Evolutionary conservation across 106 monocot species (phyloP), one percentile per base, ranked within the genome.

Genomic region (Cymbidium sinense): DNA sequence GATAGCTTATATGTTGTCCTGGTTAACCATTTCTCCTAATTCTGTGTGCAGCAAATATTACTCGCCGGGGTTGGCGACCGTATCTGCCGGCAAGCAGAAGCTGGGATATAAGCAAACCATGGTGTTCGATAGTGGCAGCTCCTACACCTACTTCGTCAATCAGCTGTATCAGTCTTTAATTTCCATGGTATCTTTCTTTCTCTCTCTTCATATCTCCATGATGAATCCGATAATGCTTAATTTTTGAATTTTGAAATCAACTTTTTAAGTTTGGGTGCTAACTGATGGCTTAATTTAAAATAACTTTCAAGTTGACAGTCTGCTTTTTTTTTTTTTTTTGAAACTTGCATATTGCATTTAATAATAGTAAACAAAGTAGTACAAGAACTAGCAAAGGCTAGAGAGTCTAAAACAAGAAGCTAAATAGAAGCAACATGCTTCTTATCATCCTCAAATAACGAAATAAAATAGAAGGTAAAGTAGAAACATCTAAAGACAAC

Each of bases 71-170:
- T 79, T 79, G 31, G 98, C 87, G 23, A 86, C 34, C 44, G 76
- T 98, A 47, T 85, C 78, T 80, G 81, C 79, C 39, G 92, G 88
- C 0, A 81, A 76, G 73, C 82, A 83, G 34, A 50, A 78, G 18
- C 76, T 91, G 65, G 62, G 83, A 0, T 65, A 79, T 4, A 89
- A 77, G 70, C 78, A 84, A 30, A 85, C 83, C 28, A 77, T 99
- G 33, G 88, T 92, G 2, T 87, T 99, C 64, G 98, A 99, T 77
- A 94, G 90, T 58, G 94, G 98, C 10, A 98, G 98, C 87, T 88
- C 98, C 73, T 98, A 88, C 73, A 98, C 90, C 13, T 98, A 94
- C 81, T 87, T 94, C 41, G 51, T 82, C 3, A 69, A 65, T 37
- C 84, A 81, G 54, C 84, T 90, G 9, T 98, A 92, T 73, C 79